Conservation (phyloP, 2,329 filamentous ascomycete genomes). For the Chaetomium strumarium region DNA sequence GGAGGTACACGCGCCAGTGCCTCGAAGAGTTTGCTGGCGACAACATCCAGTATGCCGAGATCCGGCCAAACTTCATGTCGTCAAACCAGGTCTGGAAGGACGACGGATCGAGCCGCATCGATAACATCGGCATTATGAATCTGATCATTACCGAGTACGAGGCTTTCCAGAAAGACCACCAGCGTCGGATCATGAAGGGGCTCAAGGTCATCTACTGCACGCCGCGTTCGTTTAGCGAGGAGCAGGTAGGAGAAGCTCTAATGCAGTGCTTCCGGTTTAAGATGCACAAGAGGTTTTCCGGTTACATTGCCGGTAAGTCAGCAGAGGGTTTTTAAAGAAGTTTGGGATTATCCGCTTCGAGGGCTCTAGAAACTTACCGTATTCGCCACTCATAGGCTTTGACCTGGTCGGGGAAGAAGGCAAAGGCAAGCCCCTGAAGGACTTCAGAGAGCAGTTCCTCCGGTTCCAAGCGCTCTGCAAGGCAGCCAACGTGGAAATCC, state of each 20-base stretch:
- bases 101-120: constrained; percentile 46
- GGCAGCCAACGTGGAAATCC: constrained; percentile 48
- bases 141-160: constrained; percentile 53
- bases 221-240: constrained; percentile 51
- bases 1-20: constrained; percentile 52
- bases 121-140: constrained; percentile 54
- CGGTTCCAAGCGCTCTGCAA: constrained; percentile 50
- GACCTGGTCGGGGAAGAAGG: constrained; percentile 66
- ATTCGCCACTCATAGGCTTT: constrained; percentile 43
- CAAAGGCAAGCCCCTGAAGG: constrained; percentile 52
- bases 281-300: constrained; percentile 38
- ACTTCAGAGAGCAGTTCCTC: constrained; percentile 50
- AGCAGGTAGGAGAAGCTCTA: constrained; percentile 46
- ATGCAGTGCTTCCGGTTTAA: constrained; percentile 59
- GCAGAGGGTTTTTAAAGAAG: neutral
- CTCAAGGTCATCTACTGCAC: constrained; percentile 69
- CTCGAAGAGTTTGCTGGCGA: constrained; percentile 58
- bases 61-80: constrained; percentile 63
- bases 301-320: constrained; percentile 57
- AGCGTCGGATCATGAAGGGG: constrained; percentile 48
- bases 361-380: neutral
- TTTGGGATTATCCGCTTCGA: neutral
- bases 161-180: constrained; percentile 36
- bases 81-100: constrained; percentile 55
- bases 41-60: constrained; percentile 65